Conservation (phyloP, 345 rosid species). For the Hibiscus syriacus region DNA sequence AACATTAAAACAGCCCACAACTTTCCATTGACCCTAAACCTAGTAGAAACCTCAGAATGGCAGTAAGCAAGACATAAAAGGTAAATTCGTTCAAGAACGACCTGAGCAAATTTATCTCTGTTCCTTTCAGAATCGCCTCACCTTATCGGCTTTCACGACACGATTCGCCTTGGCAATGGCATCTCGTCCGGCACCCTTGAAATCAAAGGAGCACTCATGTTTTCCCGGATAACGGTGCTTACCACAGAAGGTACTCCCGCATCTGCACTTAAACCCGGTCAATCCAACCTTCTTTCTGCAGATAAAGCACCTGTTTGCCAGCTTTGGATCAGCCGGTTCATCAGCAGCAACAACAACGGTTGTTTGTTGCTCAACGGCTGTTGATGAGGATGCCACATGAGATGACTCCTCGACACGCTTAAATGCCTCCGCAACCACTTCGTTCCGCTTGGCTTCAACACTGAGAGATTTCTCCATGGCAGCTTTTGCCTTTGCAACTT, state of each 20-base stretch:
- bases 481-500: slow-evolving; percentile 50
- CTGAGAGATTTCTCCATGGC: slow-evolving; percentile 53
- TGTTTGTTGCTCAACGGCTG: neutral
- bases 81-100: slow-evolving; percentile 1
- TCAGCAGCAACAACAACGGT: neutral
- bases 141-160: slow-evolving; percentile 64
- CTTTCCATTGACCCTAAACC: slow-evolving; percentile 5
- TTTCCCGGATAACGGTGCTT: slow-evolving; percentile 76
- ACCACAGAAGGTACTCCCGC: slow-evolving; percentile 69
- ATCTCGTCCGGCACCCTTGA: slow-evolving; percentile 61
- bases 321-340: slow-evolving; percentile 23
- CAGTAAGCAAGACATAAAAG: neutral
- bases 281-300: slow-evolving; percentile 80
- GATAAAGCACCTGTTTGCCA: slow-evolving; percentile 44
- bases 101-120: slow-evolving; percentile 2
- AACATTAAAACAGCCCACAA: slow-evolving; percentile 4
- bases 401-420: neutral
- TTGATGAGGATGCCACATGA: slow-evolving; percentile 4
- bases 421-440: neutral
- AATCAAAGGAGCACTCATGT: slow-evolving; percentile 66
- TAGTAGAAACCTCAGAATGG: neutral
- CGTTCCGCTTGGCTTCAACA: slow-evolving; percentile 16
- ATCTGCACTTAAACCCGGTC: slow-evolving; percentile 73
- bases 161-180: slow-evolving; percentile 77
- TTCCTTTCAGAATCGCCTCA: slow-evolving; percentile 50